A percentile compares a stretch with the other conserved stretches of the same genome.
Evolutionary conservation across 306 rosid species (phyloP).

Genomic region (Astragalus membranaceus): DNA sequence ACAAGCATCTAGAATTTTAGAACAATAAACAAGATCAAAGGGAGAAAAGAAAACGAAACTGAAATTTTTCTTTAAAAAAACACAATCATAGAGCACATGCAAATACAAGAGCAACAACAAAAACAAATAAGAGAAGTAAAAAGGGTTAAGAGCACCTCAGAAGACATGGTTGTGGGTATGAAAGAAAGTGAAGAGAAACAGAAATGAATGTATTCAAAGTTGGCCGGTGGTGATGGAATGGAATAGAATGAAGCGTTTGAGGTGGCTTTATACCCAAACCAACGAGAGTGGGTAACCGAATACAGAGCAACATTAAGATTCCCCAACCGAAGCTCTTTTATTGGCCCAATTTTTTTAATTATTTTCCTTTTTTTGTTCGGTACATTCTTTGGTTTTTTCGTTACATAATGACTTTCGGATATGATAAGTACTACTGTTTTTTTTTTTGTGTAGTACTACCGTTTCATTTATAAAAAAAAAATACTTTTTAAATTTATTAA

Average conservation of each 20-base stretch:
- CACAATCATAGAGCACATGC: not conserved
- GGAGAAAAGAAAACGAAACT: not conserved
- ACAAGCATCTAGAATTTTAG: not conserved
- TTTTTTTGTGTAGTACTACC: too few relatives aligned
- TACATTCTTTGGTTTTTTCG: too few relatives aligned
- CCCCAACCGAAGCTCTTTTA: not conserved
- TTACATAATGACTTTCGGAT: too few relatives aligned
- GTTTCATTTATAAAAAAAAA: too few relatives aligned
- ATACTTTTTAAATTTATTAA: too few relatives aligned
- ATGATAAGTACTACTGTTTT: too few relatives aligned
- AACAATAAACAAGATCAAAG: not conserved
- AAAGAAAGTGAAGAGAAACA: conserved; percentile 1
- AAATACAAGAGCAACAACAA: not conserved
- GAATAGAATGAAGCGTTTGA: not conserved
- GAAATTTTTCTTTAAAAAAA: too few relatives aligned
- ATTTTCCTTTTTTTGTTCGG: too few relatives aligned
- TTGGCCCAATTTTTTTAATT: not conserved
- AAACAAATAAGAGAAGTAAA: not conserved
- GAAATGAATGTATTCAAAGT: not conserved
- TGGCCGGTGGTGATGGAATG: not conserved
- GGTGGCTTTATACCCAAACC: conserved; percentile 12
- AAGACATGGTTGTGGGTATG: conserved; percentile 15
- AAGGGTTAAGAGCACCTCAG: conserved; percentile 20
- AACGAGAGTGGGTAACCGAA: not conserved
- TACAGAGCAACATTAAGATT: not conserved